Conservation (phyloP, 1,284 basidiomycete genomes). For the Trametes pubescens region DNA sequence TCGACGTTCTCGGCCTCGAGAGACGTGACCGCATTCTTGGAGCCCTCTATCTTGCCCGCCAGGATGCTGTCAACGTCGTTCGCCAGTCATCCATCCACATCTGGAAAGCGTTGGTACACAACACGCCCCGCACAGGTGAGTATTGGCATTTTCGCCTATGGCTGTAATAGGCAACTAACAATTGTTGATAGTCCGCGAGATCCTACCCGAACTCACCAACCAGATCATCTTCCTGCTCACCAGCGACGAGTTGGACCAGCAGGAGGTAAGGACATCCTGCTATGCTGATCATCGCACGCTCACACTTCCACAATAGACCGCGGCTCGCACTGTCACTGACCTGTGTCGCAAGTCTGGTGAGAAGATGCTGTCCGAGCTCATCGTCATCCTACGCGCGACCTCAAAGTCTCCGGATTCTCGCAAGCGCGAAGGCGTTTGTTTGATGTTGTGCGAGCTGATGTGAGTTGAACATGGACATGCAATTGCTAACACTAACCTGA, state of each 20-base stretch:
- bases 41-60: slow-evolving; percentile 92
- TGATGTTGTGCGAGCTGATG: slow-evolving; percentile 91
- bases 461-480: slow-evolving; percentile 45
- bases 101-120: slow-evolving; percentile 98
- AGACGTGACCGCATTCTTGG: slow-evolving; percentile 92
- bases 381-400: slow-evolving; percentile 79
- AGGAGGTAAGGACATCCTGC: slow-evolving; percentile 70
- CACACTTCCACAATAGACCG: slow-evolving; percentile 61
- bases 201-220: slow-evolving; percentile 87
- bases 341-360: slow-evolving; percentile 97
- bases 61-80: slow-evolving; percentile 92
- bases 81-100: slow-evolving; percentile 95
- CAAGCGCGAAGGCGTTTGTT: slow-evolving; percentile 89
- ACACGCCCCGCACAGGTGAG: slow-evolving; percentile 83
- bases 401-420: slow-evolving; percentile 76
- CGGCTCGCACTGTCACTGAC: slow-evolving; percentile 87
- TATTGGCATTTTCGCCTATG: neutral
- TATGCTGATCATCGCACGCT: neutral
- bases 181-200: slow-evolving; percentile 83
- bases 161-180: neutral
- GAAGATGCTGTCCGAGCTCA: slow-evolving; percentile 86
- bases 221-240: slow-evolving; percentile 83
- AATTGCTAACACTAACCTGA: neutral
- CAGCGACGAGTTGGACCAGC: slow-evolving; percentile 84
- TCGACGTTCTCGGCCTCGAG: slow-evolving; percentile 90